A percentile compares a stretch with the other conserved stretches of the same genome.
These are phyloP conservation scores for Xanthoconium purpureum DNA, from an alignment of 768 basidiomycete species.

Conservation along the genomic window DNA sequence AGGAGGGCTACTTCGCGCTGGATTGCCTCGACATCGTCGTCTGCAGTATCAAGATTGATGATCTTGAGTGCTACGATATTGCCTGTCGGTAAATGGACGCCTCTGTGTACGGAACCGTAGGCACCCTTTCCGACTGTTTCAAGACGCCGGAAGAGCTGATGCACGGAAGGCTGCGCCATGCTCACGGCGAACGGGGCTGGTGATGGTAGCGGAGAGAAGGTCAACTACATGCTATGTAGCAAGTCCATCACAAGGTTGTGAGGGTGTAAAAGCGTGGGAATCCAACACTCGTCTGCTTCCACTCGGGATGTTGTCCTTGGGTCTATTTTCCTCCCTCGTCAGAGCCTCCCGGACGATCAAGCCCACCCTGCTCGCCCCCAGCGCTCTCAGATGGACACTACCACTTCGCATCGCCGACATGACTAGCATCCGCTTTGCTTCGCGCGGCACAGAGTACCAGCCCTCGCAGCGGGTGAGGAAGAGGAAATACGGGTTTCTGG, in stretches of 20 bases:
- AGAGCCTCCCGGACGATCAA: slow-evolving; percentile 24
- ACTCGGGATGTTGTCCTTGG: slow-evolving; percentile 10
- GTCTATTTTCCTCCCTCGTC: slow-evolving; percentile 20
- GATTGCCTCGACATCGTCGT: slow-evolving; percentile 95
- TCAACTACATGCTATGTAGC: background rate
- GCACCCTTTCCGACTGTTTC: slow-evolving; percentile 95
- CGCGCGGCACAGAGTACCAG: slow-evolving; percentile 89
- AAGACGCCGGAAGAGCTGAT: slow-evolving; percentile 78
- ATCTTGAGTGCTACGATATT: slow-evolving; percentile 96
- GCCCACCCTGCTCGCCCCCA: slow-evolving; percentile 14
- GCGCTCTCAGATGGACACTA: slow-evolving; percentile 20
- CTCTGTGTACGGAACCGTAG: slow-evolving; percentile 94
- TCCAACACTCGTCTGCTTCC: background rate
- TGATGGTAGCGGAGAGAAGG: background rate
- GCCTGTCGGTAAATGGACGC: slow-evolving; percentile 77
- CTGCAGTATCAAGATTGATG: slow-evolving; percentile 94
- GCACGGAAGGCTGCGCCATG: slow-evolving; percentile 59
- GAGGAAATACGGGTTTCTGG: slow-evolving; percentile 88
- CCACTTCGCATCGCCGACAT: slow-evolving; percentile 20
- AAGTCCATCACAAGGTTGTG: background rate
- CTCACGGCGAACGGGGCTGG: background rate
- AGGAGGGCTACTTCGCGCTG: slow-evolving; percentile 94
- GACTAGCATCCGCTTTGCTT: slow-evolving; percentile 47
- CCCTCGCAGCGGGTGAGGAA: slow-evolving; percentile 94
- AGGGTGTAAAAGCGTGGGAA: slow-evolving; percentile 19